Conservation (phyloP, 208 protist species). For the Crithidia acanthocephali region DNA sequence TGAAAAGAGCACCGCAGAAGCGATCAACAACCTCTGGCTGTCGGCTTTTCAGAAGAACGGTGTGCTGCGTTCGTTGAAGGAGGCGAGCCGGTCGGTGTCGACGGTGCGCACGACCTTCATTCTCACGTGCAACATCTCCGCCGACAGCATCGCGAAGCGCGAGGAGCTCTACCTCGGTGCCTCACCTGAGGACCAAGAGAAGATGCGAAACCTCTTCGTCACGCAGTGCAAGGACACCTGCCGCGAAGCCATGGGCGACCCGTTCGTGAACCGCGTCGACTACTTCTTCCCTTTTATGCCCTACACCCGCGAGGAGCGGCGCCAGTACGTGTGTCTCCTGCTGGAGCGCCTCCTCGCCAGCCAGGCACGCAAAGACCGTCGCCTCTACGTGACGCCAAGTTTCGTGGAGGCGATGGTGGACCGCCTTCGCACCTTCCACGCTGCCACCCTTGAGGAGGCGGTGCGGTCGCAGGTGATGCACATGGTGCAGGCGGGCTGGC, state of each 20-base stretch:
- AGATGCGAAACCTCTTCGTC: constrained; percentile 48
- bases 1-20: constrained; percentile 82
- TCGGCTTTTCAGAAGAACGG: constrained; percentile 90
- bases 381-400: constrained; percentile 56
- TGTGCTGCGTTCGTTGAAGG: constrained; percentile 82
- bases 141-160: constrained; percentile 48
- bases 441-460: constrained; percentile 71
- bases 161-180: constrained; percentile 45
- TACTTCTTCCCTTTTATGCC: constrained; percentile 83
- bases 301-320: constrained; percentile 68
- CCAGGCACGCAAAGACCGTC: constrained; percentile 49
- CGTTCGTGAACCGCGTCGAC: constrained; percentile 88
- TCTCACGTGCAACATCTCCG: constrained; percentile 81
- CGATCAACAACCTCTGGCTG: constrained; percentile 87
- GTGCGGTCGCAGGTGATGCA: constrained; percentile 63
- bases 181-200: constrained; percentile 39
- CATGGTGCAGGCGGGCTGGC: constrained; percentile 48
- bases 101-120: constrained; percentile 82
- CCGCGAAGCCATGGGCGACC: constrained; percentile 62
- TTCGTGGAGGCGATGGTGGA: constrained; percentile 56
- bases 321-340: constrained; percentile 65
- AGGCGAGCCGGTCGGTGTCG: constrained; percentile 68
- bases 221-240: constrained; percentile 58
- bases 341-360: constrained; percentile 61
- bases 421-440: constrained; percentile 71